These are phyloP conservation scores for Leccinum fibrillosum DNA, from an alignment of 768 basidiomycete species.

Conservation along the genomic window DNA sequence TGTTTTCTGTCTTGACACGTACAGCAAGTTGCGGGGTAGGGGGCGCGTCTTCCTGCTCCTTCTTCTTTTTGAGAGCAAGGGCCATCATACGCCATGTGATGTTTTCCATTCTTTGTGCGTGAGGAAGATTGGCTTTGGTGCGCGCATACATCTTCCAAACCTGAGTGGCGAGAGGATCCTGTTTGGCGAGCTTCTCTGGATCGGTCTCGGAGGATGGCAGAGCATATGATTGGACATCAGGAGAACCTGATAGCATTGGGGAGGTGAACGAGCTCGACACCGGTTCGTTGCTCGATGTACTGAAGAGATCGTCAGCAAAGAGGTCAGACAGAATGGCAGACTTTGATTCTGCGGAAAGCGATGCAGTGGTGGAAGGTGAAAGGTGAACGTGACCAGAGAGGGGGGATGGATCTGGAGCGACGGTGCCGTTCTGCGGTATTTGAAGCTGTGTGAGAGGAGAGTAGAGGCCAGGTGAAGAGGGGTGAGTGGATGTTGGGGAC, in stretches of 20 bases:
- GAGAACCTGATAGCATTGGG: slow-evolving; percentile 64
- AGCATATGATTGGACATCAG: slow-evolving; percentile 51
- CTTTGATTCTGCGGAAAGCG: slow-evolving; percentile 50
- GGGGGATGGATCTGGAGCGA: slow-evolving; percentile 30
- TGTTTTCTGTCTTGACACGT: slow-evolving; percentile 23
- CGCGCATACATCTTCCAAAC: slow-evolving; percentile 97
- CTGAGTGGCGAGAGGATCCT: slow-evolving; percentile 91
- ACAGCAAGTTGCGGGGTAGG: neutral
- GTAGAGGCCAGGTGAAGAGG: slow-evolving; percentile 41
- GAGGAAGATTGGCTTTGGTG: slow-evolving; percentile 84
- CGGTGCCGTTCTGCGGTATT: slow-evolving; percentile 32
- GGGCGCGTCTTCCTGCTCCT: slow-evolving; percentile 56
- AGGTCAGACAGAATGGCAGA: slow-evolving; percentile 66
- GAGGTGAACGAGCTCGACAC: slow-evolving; percentile 58
- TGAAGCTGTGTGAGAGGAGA: slow-evolving; percentile 39
- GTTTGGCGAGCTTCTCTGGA: slow-evolving; percentile 66
- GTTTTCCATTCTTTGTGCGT: slow-evolving; percentile 96
- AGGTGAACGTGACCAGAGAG: slow-evolving; percentile 33
- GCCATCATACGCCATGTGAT: slow-evolving; percentile 99
- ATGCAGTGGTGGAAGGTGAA: slow-evolving; percentile 44
- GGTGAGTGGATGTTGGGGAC: slow-evolving; percentile 59
- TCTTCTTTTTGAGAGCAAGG: slow-evolving; percentile 85
- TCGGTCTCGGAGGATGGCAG: slow-evolving; percentile 46
- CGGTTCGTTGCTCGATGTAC: slow-evolving; percentile 23
- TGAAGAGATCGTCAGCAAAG: slow-evolving; percentile 69